Evolutionary conservation across 169 alveolate species (phyloP).

Genomic region (Plasmodium gonderi): DNA sequence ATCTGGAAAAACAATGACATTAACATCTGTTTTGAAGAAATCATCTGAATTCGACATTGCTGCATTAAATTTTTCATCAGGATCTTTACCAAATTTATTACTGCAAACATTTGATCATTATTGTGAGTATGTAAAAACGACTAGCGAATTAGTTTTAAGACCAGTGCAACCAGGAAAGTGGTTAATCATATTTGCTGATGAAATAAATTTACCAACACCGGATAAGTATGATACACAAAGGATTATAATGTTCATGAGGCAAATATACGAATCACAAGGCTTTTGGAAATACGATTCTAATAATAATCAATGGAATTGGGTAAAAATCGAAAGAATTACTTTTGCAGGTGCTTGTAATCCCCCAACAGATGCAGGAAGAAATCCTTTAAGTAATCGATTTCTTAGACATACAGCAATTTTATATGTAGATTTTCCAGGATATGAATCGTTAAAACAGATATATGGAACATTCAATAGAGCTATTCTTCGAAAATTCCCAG

Average conservation of each 20-base stretch:
- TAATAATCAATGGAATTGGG: constrained; percentile 92
- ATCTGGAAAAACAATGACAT: constrained; percentile 98
- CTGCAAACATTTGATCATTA: constrained; percentile 96
- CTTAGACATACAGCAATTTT: constrained; percentile 95
- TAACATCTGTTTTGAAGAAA: constrained; percentile 94
- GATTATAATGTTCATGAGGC: constrained; percentile 95
- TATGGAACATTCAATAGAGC: constrained; percentile 98
- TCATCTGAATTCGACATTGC: constrained; percentile 95
- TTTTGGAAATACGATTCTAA: constrained; percentile 93
- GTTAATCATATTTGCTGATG: constrained; percentile 98
- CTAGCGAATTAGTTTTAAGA: constrained; percentile 92
- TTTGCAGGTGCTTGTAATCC: constrained; percentile 99
- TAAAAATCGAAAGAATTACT: constrained; percentile 95
- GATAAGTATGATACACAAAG: constrained; percentile 98
- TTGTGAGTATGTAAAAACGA: constrained; percentile 95
- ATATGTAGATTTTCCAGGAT: constrained; percentile 99
- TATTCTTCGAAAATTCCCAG: constrained; percentile 91
- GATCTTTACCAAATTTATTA: constrained; percentile 95
- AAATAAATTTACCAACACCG: constrained; percentile 96
- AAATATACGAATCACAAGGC: constrained; percentile 96
- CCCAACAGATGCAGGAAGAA: constrained; percentile 98
- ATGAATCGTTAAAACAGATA: constrained; percentile 95
- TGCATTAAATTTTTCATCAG: constrained; percentile 95
- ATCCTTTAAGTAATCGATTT: constrained; percentile 96
- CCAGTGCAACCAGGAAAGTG: constrained; percentile 96